These are phyloP conservation scores for Claviceps sp. DNA, from an alignment of 2,329 filamentous ascomycete genomes.

Conservation along the genomic window DNA sequence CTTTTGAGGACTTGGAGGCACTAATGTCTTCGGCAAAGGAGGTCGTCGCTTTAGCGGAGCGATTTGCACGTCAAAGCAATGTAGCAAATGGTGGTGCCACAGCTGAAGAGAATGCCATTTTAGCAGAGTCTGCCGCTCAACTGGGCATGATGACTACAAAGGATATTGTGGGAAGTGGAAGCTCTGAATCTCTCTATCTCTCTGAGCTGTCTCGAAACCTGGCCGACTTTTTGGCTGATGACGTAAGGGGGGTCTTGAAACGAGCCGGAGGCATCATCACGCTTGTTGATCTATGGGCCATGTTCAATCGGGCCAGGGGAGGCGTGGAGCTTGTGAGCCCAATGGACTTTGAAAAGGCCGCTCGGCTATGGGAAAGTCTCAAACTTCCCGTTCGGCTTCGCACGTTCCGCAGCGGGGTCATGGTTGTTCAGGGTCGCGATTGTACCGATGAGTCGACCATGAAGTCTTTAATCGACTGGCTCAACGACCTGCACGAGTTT, in stretches of 20 bases:
- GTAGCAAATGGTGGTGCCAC: conserved; percentile 44
- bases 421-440: conserved; percentile 81
- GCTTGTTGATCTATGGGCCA: conserved; percentile 81
- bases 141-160: conserved; percentile 87
- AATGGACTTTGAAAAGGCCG: conserved; percentile 81
- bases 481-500: conserved; percentile 56
- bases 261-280: conserved; percentile 79
- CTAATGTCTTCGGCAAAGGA: conserved; percentile 97
- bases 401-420: conserved; percentile 83
- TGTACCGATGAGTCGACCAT: conserved; percentile 86
- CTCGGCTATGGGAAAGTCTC: conserved; percentile 74
- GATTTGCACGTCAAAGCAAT: conserved; percentile 58
- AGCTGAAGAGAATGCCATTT: conserved; percentile 57
- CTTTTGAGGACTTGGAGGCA: conserved; percentile 91
- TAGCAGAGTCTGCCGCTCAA: conserved; percentile 66
- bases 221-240: conserved; percentile 81
- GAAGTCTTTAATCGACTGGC: conserved; percentile 60
- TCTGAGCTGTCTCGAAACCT: conserved; percentile 75
- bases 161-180: conserved; percentile 71
- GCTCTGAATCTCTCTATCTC: conserved; percentile 72
- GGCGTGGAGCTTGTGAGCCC: conserved; percentile 92
- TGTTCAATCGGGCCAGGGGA: conserved; percentile 86
- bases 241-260: conserved; percentile 62
- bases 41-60: conserved; percentile 83
- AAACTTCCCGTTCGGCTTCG: conserved; percentile 75